Evolutionary conservation across 805 yeast species (phyloP), one percentile per base, ranked within the genome.

Genomic region (Barnettozyma vustinii): DNA sequence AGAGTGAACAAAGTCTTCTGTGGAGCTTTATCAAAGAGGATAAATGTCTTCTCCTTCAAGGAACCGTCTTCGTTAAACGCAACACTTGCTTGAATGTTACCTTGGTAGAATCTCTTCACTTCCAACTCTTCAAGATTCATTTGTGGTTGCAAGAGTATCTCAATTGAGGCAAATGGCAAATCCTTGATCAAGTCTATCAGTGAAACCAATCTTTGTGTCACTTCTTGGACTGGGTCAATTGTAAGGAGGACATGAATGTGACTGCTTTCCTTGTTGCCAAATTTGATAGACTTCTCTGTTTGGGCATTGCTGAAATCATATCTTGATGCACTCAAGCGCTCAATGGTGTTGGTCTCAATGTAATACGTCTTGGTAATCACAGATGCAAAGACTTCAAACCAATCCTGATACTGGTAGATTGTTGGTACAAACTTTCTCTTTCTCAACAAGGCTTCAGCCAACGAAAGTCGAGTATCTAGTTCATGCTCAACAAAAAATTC

Each of bases 171-270:
- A 56, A 76, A 80, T 1, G 77, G 65, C 25, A 81, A 58, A 21
- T 69, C 63, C 30, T 65, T 62, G 9, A 84, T 53, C 0, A 77
- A 55, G n/a, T 70, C 62, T 9, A 70, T 56, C 16, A 85, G 61
- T 0, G 84, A 68, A 0, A 84, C 56, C 9, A 81, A 58, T 44
- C 76, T 78, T 58, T 88, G 98, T 0, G 95, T 76, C 15, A 68
- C 57, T 55, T 85, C 91, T 50, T 78, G 76, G 2, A 81, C 64
- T 1, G 98, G 97, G 61, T 94, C 90, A 37, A 87, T 58, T 1
- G 86, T 65, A 0, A 86, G 68, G 5, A 78, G 64, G 5, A 90
- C 58, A 52, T 84, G 84, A 19, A 89, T 61, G 16, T 66, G 63
- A 30, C 75, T 71, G 2, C 60, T 48, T 0, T 55, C 51, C 1